Conservation (phyloP, 176 grass and related monocot genomes). For the Carex scoparia region DNA sequence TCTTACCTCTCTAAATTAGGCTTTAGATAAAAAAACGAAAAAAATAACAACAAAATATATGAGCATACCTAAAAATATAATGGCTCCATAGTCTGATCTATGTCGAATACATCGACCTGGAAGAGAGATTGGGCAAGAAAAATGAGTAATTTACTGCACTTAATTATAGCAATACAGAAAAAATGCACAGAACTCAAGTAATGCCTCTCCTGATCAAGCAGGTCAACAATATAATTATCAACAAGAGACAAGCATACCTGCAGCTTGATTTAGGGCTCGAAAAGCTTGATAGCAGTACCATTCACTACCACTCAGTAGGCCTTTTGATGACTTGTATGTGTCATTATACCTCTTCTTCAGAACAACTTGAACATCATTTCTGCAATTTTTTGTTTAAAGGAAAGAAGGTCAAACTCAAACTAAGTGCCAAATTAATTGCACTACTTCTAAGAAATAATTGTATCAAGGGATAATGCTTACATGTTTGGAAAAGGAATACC, state of each 20-base stretch:
- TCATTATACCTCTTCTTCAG: conserved; percentile 96
- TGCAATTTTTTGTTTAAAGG: conserved; percentile 22
- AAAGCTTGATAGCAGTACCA: conserved; percentile 99
- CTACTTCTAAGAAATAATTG: background rate
- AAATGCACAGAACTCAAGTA: background rate
- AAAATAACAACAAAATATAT: background rate
- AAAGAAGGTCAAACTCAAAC: background rate
- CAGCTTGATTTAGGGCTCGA: conserved; percentile 95
- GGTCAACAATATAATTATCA: background rate
- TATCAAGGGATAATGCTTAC: conserved; percentile 42
- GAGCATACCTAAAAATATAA: conserved; percentile 80
- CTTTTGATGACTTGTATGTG: conserved; percentile 73
- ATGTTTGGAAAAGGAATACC: conserved; percentile 98
- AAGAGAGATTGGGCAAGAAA: conserved; percentile 1
- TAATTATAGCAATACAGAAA: conserved; percentile 8
- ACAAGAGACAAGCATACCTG: conserved; percentile 40
- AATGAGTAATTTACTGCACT: conserved; percentile 31
- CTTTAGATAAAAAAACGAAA: background rate
- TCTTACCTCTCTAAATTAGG: background rate
- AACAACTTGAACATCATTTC: conserved; percentile 85
- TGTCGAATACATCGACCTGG: conserved; percentile 92
- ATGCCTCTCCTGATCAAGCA: background rate
- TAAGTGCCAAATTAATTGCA: background rate
- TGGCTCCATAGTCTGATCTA: conserved; percentile 89
- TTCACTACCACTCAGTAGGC: conserved; percentile 82